phyloP scores from a whole-genome alignment of 2,329 filamentous ascomycete genomes.

The Stagonosporopsis cucurbitacearum region DNA sequence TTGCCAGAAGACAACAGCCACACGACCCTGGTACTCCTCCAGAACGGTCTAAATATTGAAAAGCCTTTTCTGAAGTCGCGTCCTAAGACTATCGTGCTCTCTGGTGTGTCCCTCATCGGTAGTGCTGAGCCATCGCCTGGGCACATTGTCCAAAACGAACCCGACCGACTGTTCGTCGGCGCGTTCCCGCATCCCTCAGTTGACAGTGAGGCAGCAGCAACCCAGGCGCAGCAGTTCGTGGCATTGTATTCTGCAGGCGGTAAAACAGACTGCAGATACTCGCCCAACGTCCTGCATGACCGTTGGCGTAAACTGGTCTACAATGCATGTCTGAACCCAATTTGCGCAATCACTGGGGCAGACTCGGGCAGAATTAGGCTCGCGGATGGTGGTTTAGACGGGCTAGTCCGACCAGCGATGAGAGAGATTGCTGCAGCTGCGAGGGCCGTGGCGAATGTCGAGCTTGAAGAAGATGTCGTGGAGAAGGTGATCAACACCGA shows the following conservation, averaged over 20 bases:
- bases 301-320: conserved; percentile 62
- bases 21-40: conserved; percentile 63
- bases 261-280: conserved; percentile 53
- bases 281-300: conserved; percentile 52
- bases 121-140: conserved; percentile 58
- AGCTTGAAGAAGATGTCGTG: conserved; percentile 53
- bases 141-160: conserved; percentile 60
- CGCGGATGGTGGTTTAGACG: conserved; percentile 53
- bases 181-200: conserved; percentile 54
- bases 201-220: conserved; percentile 23
- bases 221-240: conserved; percentile 54
- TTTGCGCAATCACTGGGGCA: conserved; percentile 59
- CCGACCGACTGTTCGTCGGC: conserved; percentile 59
- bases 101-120: conserved; percentile 61
- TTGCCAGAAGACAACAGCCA: conserved; percentile 55
- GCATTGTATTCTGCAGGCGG: conserved; percentile 56
- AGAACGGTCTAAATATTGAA: conserved; percentile 71
- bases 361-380: conserved; percentile 61
- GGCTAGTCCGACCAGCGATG: conserved; percentile 62
- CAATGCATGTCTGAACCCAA: conserved; percentile 60
- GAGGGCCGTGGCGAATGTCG: conserved; percentile 53
- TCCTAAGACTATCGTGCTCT: conserved; percentile 60
- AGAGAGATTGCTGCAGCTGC: conserved; percentile 56
- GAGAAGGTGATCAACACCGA: conserved; percentile 57
- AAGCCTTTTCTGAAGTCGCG: conserved; percentile 59